Evolutionary conservation across 331 rosid species (phyloP), one percentile per base, ranked within the genome.

Genomic region (Erythrophleum ivorense): DNA sequence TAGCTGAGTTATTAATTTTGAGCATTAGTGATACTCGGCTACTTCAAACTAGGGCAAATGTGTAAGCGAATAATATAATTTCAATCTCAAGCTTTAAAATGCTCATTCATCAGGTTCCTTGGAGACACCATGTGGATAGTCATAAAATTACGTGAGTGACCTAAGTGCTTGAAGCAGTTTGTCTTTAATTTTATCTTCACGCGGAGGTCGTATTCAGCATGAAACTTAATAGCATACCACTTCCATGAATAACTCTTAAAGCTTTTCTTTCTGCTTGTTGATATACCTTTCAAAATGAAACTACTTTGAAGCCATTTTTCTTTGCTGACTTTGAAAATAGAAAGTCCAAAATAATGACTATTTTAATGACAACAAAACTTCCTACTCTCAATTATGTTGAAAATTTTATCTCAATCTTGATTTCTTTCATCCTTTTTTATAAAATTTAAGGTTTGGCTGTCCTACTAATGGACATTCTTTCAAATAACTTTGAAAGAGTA

Each of bases 151-250:
- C 40, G 34, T 64, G 10, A 34, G 14, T 31, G 14, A 29, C 67
- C 69, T 63, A 63, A 40, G 33, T 29, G 69, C 69, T 63, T 63
- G 43, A 63, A 63, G 69, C 43, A 24, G 19, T 63, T 62, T 63
- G 14, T 3, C 67, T 8, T 10, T 24, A 60, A 3, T 10, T 0
- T 21, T 10, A 12, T n/a, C 60, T 54, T 54, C 29, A 50, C 14
- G 5, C 5, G 5, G 18, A 19, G 9, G 46, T 41, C 4, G 4
- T 41, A 38, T 38, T 38, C 46, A 4, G 46, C 1, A 41, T 5
- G 46, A 6, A 41, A 7, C 46, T 41, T 41, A 7, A 5, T 41
- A 41, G 9, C 8, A 41, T 41, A 5, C 46, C 46, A 6, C 46
- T 41, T 41, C 9, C 46, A 41, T 4, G 46, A 41, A 38, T 6